A percentile compares a stretch with the other conserved stretches of the same genome.
Conservation (phyloP, 306 rosid genomes). For the Sphenostylis stenocarpa region DNA sequence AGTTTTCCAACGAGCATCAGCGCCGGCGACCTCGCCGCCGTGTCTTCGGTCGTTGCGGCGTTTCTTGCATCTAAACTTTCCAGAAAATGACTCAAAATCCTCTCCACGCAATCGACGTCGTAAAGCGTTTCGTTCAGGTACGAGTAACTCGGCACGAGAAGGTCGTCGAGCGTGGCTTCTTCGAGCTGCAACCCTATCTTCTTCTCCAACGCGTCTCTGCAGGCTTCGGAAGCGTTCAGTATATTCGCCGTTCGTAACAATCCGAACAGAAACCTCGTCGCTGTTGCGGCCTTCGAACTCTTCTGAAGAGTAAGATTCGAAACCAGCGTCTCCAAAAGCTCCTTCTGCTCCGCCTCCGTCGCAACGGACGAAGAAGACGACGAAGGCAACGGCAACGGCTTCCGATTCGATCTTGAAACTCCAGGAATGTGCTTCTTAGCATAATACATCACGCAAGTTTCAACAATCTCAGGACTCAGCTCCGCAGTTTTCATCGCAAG, state of each 20-base stretch:
- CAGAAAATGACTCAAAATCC: constrained; percentile 60
- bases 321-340: constrained; percentile 69
- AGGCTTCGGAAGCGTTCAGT: constrained; percentile 61
- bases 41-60: constrained; percentile 13
- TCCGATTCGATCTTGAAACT: constrained; percentile 69
- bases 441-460: constrained; percentile 72
- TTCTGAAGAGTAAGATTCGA: constrained; percentile 68
- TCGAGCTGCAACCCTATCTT: constrained; percentile 87
- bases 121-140: constrained; percentile 86
- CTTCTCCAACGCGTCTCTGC: constrained; percentile 75
- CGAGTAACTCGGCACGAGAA: constrained; percentile 90
- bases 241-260: constrained; percentile 76
- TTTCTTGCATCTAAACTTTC: constrained; percentile 49
- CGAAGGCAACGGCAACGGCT: constrained; percentile 51
- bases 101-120: constrained; percentile 83
- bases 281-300: constrained; percentile 52
- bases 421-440: constrained; percentile 90
- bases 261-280: constrained; percentile 73
- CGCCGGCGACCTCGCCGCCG: constrained; percentile 49
- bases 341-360: constrained; percentile 78
- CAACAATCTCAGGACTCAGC: constrained; percentile 64
- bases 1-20: constrained; percentile 79
- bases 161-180: constrained; percentile 87
- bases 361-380: constrained; percentile 45
- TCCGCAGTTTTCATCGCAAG: constrained; percentile 56